Percentiles rank a stretch among this genome's conserved stretches.
Conservation (phyloP, 306 rosid genomes). For the Heteromeles arbutifolia region DNA sequence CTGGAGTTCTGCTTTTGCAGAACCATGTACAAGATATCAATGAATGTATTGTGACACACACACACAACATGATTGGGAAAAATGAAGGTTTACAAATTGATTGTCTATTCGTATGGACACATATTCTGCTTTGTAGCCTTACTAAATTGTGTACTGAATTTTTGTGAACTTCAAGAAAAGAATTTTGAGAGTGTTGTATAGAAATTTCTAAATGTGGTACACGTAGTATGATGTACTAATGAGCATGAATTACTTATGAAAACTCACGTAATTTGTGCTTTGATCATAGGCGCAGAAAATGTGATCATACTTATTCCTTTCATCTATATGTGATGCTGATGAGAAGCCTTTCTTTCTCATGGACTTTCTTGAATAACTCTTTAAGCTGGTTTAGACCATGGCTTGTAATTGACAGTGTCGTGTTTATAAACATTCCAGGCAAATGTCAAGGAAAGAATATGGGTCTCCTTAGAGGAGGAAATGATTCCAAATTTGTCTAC, state of each 20-base stretch:
- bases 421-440: constrained; percentile 48
- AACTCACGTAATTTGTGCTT: neutral
- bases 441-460: constrained; percentile 57
- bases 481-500: constrained; percentile 63
- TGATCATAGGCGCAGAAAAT: neutral
- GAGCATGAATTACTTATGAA: neutral
- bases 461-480: constrained; percentile 94
- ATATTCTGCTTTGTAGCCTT: neutral
- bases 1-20: neutral
- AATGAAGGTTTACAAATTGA: neutral
- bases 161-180: neutral
- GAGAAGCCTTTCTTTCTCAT: neutral
- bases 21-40: neutral
- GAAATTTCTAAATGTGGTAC: neutral
- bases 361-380: neutral
- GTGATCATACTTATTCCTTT: neutral
- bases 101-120: neutral
- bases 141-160: neutral
- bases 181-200: neutral
- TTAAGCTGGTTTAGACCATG: constrained; percentile 8
- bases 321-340: neutral
- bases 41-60: neutral
- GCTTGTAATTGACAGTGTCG: constrained; percentile 24
- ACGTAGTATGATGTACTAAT: neutral
- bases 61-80: neutral